Conservation (phyloP, 2,329 filamentous ascomycete species). For the Fusarium avenaceum region DNA sequence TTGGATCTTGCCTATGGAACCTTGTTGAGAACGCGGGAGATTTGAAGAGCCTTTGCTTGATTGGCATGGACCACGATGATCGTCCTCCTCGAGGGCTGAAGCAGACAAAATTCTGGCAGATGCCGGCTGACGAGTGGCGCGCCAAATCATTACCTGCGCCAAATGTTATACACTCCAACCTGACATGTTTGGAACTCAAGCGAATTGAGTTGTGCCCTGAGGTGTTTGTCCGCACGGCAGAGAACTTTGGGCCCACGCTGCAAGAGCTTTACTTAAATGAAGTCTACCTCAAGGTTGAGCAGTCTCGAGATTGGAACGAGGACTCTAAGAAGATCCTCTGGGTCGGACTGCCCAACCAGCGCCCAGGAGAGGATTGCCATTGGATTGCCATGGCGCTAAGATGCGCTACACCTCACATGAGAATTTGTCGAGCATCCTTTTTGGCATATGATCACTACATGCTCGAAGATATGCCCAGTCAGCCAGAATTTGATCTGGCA, state of each 20-base stretch:
- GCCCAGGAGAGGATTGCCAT: slow-evolving; percentile 53
- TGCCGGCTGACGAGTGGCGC: slow-evolving; percentile 57
- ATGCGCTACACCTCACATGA: slow-evolving; percentile 53
- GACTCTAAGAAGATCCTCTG: slow-evolving; percentile 57
- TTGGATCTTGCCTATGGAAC: slow-evolving; percentile 64
- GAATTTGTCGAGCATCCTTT: slow-evolving; percentile 60
- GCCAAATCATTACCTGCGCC: slow-evolving; percentile 56
- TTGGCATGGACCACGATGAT: slow-evolving; percentile 60
- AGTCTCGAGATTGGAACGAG: slow-evolving; percentile 52
- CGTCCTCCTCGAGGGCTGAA: slow-evolving; percentile 55
- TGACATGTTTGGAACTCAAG: slow-evolving; percentile 61
- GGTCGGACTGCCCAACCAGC: slow-evolving; percentile 61
- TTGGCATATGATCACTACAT: slow-evolving; percentile 61
- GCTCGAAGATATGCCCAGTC: slow-evolving; percentile 48
- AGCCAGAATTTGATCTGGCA: slow-evolving; percentile 56
- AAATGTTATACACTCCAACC: slow-evolving; percentile 53
- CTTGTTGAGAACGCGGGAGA: slow-evolving; percentile 60
- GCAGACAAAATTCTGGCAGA: slow-evolving; percentile 55
- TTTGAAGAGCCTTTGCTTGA: slow-evolving; percentile 63
- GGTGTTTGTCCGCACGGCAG: slow-evolving; percentile 53
- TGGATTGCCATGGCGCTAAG: slow-evolving; percentile 62
- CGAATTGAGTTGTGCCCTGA: slow-evolving; percentile 57
- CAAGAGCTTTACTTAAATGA: slow-evolving; percentile 62
- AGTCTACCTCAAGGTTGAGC: slow-evolving; percentile 60
- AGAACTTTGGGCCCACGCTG: slow-evolving; percentile 56